Evolutionary conservation across 2,329 filamentous ascomycete genomes (phyloP).

Genomic region (Lecanosticta acicola): DNA sequence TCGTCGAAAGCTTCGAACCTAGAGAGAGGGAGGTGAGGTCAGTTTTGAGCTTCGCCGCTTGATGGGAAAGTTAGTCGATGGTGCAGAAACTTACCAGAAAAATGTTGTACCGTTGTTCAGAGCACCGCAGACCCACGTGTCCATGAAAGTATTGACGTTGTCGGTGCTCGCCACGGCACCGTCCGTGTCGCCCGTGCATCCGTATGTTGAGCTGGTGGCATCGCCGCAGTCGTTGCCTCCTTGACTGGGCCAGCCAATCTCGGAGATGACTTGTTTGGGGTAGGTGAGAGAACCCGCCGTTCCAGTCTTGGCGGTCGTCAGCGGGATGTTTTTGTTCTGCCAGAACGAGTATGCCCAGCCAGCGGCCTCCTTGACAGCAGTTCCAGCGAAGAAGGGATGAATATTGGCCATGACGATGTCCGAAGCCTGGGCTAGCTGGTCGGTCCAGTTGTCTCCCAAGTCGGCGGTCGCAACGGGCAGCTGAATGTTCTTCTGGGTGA

Average conservation of each 20-base stretch:
- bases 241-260: slow-evolving; percentile 83
- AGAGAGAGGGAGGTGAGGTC: slow-evolving; percentile 1
- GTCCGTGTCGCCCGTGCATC: slow-evolving; percentile 50
- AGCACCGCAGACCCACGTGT: slow-evolving; percentile 75
- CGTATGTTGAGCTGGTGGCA: slow-evolving; percentile 26
- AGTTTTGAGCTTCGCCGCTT: not conserved
- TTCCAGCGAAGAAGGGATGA: slow-evolving; percentile 89
- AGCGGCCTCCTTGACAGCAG: slow-evolving; percentile 61
- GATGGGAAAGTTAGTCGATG: too few species aligned
- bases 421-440: slow-evolving; percentile 60
- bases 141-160: slow-evolving; percentile 81
- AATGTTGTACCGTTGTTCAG: slow-evolving; percentile 81
- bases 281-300: slow-evolving; percentile 28
- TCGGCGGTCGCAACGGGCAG: slow-evolving; percentile 83
- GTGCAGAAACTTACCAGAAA: slow-evolving; percentile 66
- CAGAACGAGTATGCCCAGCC: slow-evolving; percentile 82
- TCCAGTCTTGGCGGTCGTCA: slow-evolving; percentile 49
- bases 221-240: slow-evolving; percentile 74
- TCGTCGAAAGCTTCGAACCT: slow-evolving; percentile 93
- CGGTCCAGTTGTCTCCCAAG: slow-evolving; percentile 80
- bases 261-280: slow-evolving; percentile 59
- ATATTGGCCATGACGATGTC: slow-evolving; percentile 96
- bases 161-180: slow-evolving; percentile 72
- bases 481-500: slow-evolving; percentile 60
- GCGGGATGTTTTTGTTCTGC: slow-evolving; percentile 59